Percentiles rank a stretch among this genome's conserved stretches.
Conservation (phyloP, 2,329 filamentous ascomycete genomes). For the Pestalotiopsis fici region DNA sequence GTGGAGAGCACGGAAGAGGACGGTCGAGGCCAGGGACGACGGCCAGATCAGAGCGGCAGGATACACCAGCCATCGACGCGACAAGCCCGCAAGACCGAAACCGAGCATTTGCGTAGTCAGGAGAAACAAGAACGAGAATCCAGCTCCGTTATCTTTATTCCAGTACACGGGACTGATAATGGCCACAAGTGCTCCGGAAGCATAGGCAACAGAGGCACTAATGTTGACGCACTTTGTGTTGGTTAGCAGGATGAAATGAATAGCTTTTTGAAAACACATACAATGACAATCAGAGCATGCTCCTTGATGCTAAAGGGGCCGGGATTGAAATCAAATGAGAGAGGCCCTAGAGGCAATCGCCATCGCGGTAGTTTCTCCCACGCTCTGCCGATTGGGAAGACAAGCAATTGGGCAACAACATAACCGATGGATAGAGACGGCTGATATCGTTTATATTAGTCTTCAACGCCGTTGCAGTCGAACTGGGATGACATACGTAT, state of each 20-base stretch:
- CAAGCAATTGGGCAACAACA: conserved; percentile 34
- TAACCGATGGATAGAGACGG: conserved; percentile 33
- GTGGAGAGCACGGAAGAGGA: conserved; percentile 34
- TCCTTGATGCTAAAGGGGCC: conserved; percentile 34
- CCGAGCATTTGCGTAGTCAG: conserved; percentile 32
- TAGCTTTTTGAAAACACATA: background rate
- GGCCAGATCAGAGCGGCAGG: conserved; percentile 37
- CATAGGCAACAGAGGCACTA: conserved; percentile 8
- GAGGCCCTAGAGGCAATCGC: conserved; percentile 21
- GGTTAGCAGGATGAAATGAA: background rate
- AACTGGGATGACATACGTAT: conserved; percentile 22
- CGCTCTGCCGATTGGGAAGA: conserved; percentile 33
- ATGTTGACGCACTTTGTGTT: conserved; percentile 9
- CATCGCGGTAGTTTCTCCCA: conserved; percentile 30
- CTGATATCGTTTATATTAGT: background rate
- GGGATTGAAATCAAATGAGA: conserved; percentile 22
- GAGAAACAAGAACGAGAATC: conserved; percentile 32
- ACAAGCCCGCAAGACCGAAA: conserved; percentile 34
- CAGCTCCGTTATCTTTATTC: conserved; percentile 31
- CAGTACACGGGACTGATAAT: conserved; percentile 35
- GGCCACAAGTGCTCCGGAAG: conserved; percentile 24
- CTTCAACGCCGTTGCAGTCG: background rate
- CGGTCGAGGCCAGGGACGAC: conserved; percentile 31
- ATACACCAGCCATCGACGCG: conserved; percentile 34
- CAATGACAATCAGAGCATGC: conserved; percentile 20